Conservation (phyloP, 2,329 filamentous ascomycete species). For the Cladosporium sp. region DNA sequence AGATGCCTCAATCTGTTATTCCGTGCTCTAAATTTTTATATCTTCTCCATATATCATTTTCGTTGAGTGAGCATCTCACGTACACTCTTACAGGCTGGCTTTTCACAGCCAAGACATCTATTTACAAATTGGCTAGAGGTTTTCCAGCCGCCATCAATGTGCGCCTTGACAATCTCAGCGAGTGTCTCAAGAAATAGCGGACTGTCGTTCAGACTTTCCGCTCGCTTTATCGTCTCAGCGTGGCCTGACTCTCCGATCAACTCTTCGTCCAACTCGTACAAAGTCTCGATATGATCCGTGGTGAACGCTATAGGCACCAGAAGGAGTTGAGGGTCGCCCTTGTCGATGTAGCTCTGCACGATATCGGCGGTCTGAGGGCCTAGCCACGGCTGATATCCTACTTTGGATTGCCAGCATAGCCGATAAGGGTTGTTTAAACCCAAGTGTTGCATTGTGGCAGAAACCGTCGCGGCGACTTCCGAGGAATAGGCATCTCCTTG, state of each 20-base stretch:
- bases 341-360: conserved; percentile 76
- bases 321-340: conserved; percentile 79
- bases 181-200: conserved; percentile 80
- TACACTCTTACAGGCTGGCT: conserved; percentile 63
- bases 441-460: conserved; percentile 83
- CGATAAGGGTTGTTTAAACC: conserved; percentile 81
- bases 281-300: conserved; percentile 72
- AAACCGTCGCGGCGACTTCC: conserved; percentile 86
- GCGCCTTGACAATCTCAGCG: conserved; percentile 73
- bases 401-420: conserved; percentile 94
- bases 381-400: conserved; percentile 85
- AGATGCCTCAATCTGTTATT: too few relatives aligned
- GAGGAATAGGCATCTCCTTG: conserved; percentile 86
- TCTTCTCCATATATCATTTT: too few relatives aligned
- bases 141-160: conserved; percentile 60
- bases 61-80: too few relatives aligned
- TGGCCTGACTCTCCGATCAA: conserved; percentile 78
- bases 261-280: conserved; percentile 62
- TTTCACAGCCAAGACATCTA: conserved; percentile 83
- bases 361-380: conserved; percentile 82
- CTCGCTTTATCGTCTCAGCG: conserved; percentile 66
- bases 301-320: conserved; percentile 69
- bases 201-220: conserved; percentile 82
- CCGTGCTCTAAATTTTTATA: too few relatives aligned
- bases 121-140: conserved; percentile 78